phyloP scores from a whole-genome alignment of 225 moss, liverwort and hornwort species.

The Sphagnum tenellum region DNA sequence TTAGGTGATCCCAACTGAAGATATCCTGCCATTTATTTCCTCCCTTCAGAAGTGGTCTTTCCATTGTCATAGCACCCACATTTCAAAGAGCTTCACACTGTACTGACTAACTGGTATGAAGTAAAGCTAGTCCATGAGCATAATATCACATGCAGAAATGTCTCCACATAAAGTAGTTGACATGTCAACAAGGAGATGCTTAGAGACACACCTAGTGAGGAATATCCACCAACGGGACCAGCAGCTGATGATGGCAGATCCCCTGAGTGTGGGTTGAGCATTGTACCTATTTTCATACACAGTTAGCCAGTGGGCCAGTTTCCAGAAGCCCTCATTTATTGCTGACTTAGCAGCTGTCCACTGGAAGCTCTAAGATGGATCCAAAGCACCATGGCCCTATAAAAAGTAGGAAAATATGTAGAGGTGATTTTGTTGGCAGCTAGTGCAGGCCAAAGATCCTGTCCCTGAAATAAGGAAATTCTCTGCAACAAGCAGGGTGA shows the following conservation, averaged over 20 bases:
- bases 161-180: no score
- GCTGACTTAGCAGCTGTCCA: slow-evolving; percentile 47
- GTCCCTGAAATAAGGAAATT: slow-evolving; percentile 48
- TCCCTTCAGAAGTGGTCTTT: no score
- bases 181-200: no score
- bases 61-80: no score
- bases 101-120: no score
- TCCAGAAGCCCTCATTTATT: slow-evolving; percentile 60
- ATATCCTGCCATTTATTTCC: no score
- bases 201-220: slow-evolving; percentile 52
- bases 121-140: no score
- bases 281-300: slow-evolving; percentile 82
- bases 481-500: slow-evolving; percentile 25
- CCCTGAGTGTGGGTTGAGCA: slow-evolving; percentile 82
- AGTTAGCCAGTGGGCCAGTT: slow-evolving; percentile 70
- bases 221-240: slow-evolving; percentile 59
- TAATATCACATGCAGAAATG: no score
- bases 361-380: slow-evolving; percentile 51
- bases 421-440: slow-evolving; percentile 34
- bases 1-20: no score
- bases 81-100: no score
- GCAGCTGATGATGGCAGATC: slow-evolving; percentile 67
- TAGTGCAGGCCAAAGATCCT: slow-evolving; percentile 25
- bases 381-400: slow-evolving; percentile 27
- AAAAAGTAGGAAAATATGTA: slow-evolving; percentile 27